Evolutionary conservation across 2,329 filamentous ascomycete genomes (phyloP).

Genomic region (Beauveria medogensis): DNA sequence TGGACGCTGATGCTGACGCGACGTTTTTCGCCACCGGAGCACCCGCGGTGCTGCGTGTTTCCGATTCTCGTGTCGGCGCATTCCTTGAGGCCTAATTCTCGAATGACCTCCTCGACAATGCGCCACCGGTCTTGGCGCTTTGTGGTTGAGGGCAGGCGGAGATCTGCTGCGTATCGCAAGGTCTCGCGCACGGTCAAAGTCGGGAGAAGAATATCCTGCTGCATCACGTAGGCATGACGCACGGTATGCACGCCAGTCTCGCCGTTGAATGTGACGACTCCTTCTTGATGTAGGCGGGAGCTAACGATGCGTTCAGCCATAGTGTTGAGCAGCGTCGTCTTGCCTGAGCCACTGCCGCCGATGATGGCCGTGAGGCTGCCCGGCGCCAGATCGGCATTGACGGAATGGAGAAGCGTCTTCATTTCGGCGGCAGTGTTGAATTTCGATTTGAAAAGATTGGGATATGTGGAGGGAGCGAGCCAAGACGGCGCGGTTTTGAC

Average conservation of each 20-base stretch:
- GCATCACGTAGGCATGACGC: constrained; percentile 63
- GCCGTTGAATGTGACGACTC: constrained; percentile 55
- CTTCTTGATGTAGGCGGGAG: constrained; percentile 41
- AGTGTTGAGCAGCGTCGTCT: constrained; percentile 63
- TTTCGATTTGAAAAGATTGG: constrained; percentile 29
- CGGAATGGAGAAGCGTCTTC: constrained; percentile 52
- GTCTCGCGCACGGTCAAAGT: constrained; percentile 71
- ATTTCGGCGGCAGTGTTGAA: constrained; percentile 29
- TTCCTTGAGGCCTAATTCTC: constrained; percentile 68
- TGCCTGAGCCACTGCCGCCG: constrained; percentile 65
- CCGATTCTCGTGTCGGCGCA: constrained; percentile 70
- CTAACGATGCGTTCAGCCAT: constrained; percentile 62
- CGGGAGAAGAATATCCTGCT: constrained; percentile 66
- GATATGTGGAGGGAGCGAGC: constrained; percentile 39
- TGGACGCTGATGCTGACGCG: constrained; percentile 71
- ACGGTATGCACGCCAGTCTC: constrained; percentile 43
- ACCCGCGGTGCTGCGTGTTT: constrained; percentile 62
- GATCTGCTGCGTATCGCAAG: constrained; percentile 61
- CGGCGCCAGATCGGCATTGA: constrained; percentile 54
- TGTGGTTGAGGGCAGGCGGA: constrained; percentile 58
- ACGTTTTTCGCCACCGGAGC: constrained; percentile 72
- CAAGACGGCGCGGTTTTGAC: constrained; percentile 52
- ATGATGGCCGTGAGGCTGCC: constrained; percentile 69
- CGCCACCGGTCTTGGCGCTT: constrained; percentile 48
- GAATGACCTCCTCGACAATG: constrained; percentile 68